Conservation (phyloP, 2,329 filamentous ascomycete species). For the Mycosphaerella sp. region DNA sequence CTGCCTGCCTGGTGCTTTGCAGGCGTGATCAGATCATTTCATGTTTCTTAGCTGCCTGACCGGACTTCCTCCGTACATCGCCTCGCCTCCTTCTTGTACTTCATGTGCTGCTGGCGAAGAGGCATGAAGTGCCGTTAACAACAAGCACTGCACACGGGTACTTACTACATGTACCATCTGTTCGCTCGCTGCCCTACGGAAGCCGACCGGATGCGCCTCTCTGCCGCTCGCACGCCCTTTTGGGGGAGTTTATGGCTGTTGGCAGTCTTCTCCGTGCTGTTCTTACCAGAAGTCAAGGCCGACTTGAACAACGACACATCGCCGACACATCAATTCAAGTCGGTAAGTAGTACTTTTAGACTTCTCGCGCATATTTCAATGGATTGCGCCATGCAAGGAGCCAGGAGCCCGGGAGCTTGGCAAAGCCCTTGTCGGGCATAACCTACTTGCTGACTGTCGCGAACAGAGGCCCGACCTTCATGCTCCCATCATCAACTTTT, state of each 20-base stretch:
- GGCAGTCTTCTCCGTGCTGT: background rate
- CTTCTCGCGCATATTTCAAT: background rate
- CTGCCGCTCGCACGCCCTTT: background rate
- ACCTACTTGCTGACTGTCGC: constrained; percentile 6
- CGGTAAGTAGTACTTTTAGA: constrained; percentile 24
- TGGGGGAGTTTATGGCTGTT: background rate
- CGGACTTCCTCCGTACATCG: background rate
- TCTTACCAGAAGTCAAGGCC: constrained; percentile 9
- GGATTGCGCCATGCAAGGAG: background rate
- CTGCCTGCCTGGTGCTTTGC: too few species aligned
- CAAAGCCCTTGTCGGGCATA: background rate
- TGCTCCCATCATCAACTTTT: constrained; percentile 34
- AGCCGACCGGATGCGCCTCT: background rate
- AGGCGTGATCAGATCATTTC: too few species aligned
- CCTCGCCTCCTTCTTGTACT: background rate
- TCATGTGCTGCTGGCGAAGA: too few species aligned
- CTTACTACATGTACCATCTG: background rate
- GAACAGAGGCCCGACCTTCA: constrained; percentile 37
- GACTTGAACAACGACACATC: constrained; percentile 33
- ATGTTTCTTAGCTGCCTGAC: background rate
- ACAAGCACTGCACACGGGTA: background rate
- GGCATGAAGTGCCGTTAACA: constrained; percentile 10
- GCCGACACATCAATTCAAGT: constrained; percentile 35
- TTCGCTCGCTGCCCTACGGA: background rate
- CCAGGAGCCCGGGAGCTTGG: background rate